A percentile compares a stretch with the other conserved stretches of the same genome.
phyloP scores from a whole-genome alignment of 345 rosid genomes.

The Pelargonium nanum region DNA sequence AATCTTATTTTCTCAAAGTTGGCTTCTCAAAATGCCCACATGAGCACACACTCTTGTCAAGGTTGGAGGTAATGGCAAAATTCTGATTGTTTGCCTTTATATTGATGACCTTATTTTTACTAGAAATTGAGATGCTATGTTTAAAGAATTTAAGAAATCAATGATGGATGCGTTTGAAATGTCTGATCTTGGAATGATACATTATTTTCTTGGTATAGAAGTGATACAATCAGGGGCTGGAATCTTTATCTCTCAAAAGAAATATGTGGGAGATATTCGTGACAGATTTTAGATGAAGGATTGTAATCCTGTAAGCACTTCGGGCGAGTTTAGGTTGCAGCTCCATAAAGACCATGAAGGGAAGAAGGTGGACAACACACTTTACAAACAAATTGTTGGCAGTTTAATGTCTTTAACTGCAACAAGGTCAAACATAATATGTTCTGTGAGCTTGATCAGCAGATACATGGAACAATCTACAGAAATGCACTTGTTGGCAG shows the following conservation, averaged over 20 bases:
- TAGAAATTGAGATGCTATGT: background rate
- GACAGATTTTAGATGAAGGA: background rate
- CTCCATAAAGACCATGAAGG: too few species aligned
- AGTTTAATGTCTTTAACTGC: too few species aligned
- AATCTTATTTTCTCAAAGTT: background rate
- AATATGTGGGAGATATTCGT: background rate
- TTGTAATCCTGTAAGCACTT: background rate
- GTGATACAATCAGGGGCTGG: background rate
- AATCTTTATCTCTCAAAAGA: background rate
- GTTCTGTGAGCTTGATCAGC: too few species aligned
- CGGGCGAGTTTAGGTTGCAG: too few species aligned
- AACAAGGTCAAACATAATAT: too few species aligned
- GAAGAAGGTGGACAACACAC: too few species aligned
- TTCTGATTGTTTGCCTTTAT: background rate
- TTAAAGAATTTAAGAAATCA: background rate
- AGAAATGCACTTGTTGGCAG: too few species aligned
- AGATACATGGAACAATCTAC: too few species aligned
- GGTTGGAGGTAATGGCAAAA: background rate
- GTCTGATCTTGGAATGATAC: conserved; percentile 3
- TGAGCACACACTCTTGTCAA: background rate
- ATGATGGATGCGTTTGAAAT: conserved; percentile 1
- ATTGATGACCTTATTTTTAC: background rate
- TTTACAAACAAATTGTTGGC: too few species aligned
- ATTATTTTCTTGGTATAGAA: conserved; percentile 6
- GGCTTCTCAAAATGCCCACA: background rate